These are phyloP conservation scores for Ophidiomyces ophidiicola DNA, from an alignment of 2,329 filamentous ascomycete genomes.

Conservation along the genomic window DNA sequence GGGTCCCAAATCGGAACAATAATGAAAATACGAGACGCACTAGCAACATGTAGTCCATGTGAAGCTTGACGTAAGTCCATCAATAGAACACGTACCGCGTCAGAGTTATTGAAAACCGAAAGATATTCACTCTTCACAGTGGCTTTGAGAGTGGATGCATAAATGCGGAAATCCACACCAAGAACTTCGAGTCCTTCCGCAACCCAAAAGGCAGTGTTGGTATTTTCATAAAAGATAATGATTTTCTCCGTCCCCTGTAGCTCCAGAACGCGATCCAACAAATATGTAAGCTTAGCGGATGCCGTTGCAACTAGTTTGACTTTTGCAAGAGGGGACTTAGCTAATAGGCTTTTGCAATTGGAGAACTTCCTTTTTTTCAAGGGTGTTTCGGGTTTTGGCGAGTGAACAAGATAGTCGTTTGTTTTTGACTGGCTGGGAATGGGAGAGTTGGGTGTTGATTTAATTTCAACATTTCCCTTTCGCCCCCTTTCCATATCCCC, in stretches of 20 bases:
- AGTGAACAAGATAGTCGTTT: conserved; percentile 18
- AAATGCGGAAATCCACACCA: conserved; percentile 49
- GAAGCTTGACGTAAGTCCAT: conserved; percentile 89
- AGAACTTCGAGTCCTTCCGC: conserved; percentile 68
- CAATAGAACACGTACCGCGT: conserved; percentile 61
- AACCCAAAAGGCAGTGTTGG: conserved; percentile 77
- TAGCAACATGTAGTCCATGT: conserved; percentile 73
- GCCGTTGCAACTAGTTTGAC: conserved; percentile 63
- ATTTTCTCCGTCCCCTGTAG: conserved; percentile 69
- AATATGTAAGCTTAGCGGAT: conserved; percentile 77
- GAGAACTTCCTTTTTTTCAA: conserved; percentile 19
- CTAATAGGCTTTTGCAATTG: conserved; percentile 21
- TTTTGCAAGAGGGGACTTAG: conserved; percentile 43
- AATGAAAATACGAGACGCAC: conserved; percentile 77
- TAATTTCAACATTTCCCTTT: conserved; percentile 14
- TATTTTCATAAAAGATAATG: conserved; percentile 81
- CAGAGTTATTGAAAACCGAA: conserved; percentile 59
- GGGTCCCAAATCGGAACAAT: conserved; percentile 79
- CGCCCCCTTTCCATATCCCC: conserved; percentile 18
- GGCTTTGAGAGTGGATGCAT: conserved; percentile 43
- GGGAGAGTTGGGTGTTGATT: conserved; percentile 4
- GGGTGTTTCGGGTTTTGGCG: conserved; percentile 20
- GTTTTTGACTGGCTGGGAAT: conserved; percentile 10
- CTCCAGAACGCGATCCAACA: conserved; percentile 58
- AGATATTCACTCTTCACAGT: conserved; percentile 62